Evolutionary conservation across 495 filamentous ascomycete genomes (phyloP).

Genomic region (Cercophora sp.): DNA sequence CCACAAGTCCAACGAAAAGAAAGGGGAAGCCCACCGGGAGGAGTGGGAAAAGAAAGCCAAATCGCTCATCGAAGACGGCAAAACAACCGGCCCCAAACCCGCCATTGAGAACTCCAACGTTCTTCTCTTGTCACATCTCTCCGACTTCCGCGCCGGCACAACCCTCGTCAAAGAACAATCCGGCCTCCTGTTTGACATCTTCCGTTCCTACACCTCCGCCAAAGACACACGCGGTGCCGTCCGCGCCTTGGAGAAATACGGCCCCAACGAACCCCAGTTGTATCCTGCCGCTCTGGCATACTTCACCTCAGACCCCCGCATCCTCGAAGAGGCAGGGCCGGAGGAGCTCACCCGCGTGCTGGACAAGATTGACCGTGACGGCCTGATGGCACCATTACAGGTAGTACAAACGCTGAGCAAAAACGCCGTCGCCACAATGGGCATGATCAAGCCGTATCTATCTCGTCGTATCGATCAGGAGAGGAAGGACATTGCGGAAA

Average conservation of each 20-base stretch:
- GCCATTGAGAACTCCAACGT: constrained; percentile 94
- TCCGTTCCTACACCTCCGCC: constrained; percentile 91
- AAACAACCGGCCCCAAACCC: constrained; percentile 50
- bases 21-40: constrained; percentile 59
- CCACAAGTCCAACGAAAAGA: constrained; percentile 74
- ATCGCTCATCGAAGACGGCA: constrained; percentile 66
- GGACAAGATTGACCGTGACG: constrained; percentile 80
- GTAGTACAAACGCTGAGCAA: constrained; percentile 82
- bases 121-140: constrained; percentile 84
- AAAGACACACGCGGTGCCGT: constrained; percentile 90
- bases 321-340: constrained; percentile 81
- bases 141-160: constrained; percentile 84
- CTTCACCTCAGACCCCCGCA: constrained; percentile 77
- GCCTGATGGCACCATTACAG: constrained; percentile 92
- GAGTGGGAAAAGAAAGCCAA: constrained; percentile 91
- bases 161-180: constrained; percentile 91
- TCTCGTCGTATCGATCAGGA: constrained; percentile 84
- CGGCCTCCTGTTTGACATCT: constrained; percentile 89
- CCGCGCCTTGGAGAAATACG: constrained; percentile 84
- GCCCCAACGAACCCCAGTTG: constrained; percentile 83
- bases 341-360: constrained; percentile 77
- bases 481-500: constrained; percentile 75
- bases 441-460: constrained; percentile 91
- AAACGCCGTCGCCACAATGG: constrained; percentile 80
- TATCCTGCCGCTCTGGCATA: constrained; percentile 92